Base-by-base conservation (phyloP, 2,329 filamentous ascomycete genomes). In the Stemphylium vesicarium region DNA sequence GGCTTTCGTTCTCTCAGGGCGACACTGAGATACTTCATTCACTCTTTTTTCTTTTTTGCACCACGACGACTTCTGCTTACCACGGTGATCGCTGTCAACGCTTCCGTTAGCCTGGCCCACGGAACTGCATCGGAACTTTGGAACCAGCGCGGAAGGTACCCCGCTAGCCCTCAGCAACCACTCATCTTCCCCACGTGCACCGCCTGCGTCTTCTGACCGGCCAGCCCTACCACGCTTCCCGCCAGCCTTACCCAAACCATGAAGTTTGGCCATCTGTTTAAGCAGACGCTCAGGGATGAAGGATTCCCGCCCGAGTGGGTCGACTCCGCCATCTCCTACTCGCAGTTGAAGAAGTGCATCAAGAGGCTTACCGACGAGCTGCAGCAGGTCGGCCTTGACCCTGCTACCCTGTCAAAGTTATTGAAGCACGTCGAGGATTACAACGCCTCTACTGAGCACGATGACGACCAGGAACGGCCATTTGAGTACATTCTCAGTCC, bases 241-340 rank as follows among this genome's bases (percentile, higher is more conserved):
- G 38, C 13, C 50, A 5, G 20, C 26, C 44, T 4, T 40, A n/a
- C 29, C 29, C 33, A 26, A 44, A 56, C 51, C 59, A 96, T 96
- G 92, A 96, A 96, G 81, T 96, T 96, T 76, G 91, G 88, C 24
- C 90, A 89, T 71, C 84, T 88, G 68, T 95, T 92, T 73, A 86
- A 88, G 70, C 84, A 88, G 65, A 83, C 84, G 44, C 82, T 96
- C 58, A 80, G 84, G 59, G 84, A 80, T 61, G 88, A 91, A 81
- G 88, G 85, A 61, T 96, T 92, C 71, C 92, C 92, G 7, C 78
- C 84, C 44, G 86, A 88, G 70, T 86, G 84, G 84, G 77, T 92
- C 43, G 82, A 88, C 39, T 87, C 86, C 24, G 91, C 92, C 43
- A 90, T 96, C 58, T 91, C 90, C 2, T 96, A 96, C 73, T 84